Evolutionary conservation across 177 flowering plant genomes (phyloP).

Genomic region (Tripterygium wilfordii): DNA sequence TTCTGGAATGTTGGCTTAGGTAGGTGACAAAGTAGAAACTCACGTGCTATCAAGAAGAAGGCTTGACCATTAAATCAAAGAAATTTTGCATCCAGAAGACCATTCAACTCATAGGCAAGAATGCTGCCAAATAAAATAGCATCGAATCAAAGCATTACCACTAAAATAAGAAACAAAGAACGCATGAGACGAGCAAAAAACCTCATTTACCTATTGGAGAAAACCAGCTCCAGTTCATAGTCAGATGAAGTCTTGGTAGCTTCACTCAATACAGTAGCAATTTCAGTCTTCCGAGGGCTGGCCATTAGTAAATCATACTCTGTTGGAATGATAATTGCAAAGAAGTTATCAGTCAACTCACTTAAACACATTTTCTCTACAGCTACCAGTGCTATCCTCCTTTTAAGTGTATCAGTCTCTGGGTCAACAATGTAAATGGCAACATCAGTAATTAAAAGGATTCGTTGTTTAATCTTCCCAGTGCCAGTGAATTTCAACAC

Average conservation of each 20-base stretch:
- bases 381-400: conserved; percentile 76
- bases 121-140: no score
- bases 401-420: conserved; percentile 60
- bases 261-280: conserved; percentile 70
- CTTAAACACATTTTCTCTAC: conserved; percentile 87
- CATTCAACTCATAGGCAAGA: no score
- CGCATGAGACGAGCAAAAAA: no score
- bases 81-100: no score
- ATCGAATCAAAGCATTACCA: no score
- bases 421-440: conserved; percentile 91
- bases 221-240: conserved; percentile 67
- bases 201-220: conserved; percentile 86
- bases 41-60: no score
- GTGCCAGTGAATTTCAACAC: conserved; percentile 89
- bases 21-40: no score
- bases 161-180: no score
- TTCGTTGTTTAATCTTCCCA: conserved; percentile 86
- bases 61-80: no score
- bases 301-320: conserved; percentile 95
- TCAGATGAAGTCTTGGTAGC: conserved; percentile 74
- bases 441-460: conserved; percentile 71
- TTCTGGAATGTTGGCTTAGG: no score
- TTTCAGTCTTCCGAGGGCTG: conserved; percentile 87
- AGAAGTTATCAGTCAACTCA: conserved; percentile 83
- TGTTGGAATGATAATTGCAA: conserved; percentile 76